Evolutionary conservation across 805 yeast species (phyloP), one percentile per base, ranked within the genome.

Genomic region (Wickerhamiella shivajii): DNA sequence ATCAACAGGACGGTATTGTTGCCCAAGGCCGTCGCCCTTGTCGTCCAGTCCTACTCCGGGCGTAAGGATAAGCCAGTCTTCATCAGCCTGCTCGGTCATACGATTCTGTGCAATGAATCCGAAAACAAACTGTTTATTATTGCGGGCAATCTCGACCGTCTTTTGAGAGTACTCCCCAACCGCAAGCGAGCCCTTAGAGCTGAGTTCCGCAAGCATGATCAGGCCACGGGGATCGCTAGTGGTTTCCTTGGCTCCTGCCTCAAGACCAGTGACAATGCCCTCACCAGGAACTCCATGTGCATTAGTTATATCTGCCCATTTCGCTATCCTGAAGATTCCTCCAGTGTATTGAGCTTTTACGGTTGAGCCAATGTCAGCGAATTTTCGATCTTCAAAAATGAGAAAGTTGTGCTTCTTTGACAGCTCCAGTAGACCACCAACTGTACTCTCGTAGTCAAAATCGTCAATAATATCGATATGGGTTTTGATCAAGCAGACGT

Each of bases 1-100:
- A 42, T 71, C 71, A 3, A 87, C 97, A 4, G 95, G 74, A 55
- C 98, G 69, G 57, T 90, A 90, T 58, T 90, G 97, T 57, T 90
- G 99, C 16, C 99, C 99, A 40, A 90, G 66, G 1, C 76, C 71
- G 53, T 90, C 99, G 11, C 97, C 96, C 55, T 77, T 90, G 52
- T 87, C 97, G 52, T 87, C 98, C 33, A 90, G 66, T 3, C 97
- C 97, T 24, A 90, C 98, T 41, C 99, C 99, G 0, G 99, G 99
- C 1, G 98, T 87, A 90, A 90, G 76, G 38, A 85, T 71, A 25
- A 90, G 59, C 95, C 96, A 90, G 59, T 90, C 98, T 49, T 78
- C 85, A 23, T 33, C 44, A 47, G 75, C 90, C 3, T 68, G 75
- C 27, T 67, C 65, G 11, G 85, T 46, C 80, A 85, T 79, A 38